Evolutionary conservation across 352 stramenopile genomes (phyloP).

Genomic region (Thalassiosira hispida): DNA sequence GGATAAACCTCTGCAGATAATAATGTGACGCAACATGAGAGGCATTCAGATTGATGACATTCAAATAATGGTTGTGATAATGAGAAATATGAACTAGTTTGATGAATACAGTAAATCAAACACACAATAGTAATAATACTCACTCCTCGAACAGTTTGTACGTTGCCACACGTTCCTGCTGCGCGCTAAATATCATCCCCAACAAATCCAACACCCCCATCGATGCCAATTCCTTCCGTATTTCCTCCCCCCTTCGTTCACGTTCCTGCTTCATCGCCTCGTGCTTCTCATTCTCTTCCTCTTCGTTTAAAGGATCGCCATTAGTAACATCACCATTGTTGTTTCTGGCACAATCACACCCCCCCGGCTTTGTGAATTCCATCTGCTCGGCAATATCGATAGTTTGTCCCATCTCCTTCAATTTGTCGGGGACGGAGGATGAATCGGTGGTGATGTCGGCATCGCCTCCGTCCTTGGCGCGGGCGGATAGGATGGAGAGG

Average conservation of each 20-base stretch:
- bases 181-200: constrained; percentile 59
- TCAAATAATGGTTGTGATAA: no score
- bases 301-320: constrained; percentile 5
- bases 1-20: constrained; percentile 49
- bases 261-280: constrained; percentile 53
- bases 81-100: no score
- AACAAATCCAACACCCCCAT: constrained; percentile 64
- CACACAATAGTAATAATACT: constrained; percentile 23
- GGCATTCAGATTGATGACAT: neutral
- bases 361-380: constrained; percentile 36
- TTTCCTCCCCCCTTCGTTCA: constrained; percentile 40
- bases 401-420: constrained; percentile 68
- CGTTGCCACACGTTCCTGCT: constrained; percentile 71
- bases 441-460: constrained; percentile 11
- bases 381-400: constrained; percentile 54
- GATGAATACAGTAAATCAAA: no score
- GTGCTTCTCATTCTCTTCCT: constrained; percentile 40
- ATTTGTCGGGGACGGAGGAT: constrained; percentile 33
- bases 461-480: constrained; percentile 39
- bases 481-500: constrained; percentile 68
- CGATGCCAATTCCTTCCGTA: constrained; percentile 50
- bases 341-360: constrained; percentile 21
- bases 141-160: constrained; percentile 74
- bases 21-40: no score
- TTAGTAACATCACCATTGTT: constrained; percentile 6